A percentile compares a stretch with the other conserved stretches of the same genome.
Conservation (phyloP, 805 yeast genomes). For the Cyberlindnera lachancei region DNA sequence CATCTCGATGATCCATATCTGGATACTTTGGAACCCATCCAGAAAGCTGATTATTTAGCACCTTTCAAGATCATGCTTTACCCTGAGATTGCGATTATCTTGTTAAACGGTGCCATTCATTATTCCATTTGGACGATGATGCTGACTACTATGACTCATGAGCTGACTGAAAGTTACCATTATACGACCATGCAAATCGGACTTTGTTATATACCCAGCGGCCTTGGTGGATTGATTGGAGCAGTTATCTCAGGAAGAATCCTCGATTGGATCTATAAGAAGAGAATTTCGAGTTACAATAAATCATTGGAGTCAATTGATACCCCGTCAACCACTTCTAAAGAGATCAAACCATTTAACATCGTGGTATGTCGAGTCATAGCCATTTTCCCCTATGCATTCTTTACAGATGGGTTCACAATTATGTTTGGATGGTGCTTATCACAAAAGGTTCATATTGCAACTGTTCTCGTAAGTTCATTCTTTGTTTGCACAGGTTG, state of each 20-base stretch:
- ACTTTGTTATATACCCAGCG: conserved; percentile 66
- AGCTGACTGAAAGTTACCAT: conserved; percentile 41
- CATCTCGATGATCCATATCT: conserved; percentile 25
- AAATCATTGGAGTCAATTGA: conserved; percentile 18
- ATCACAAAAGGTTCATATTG: conserved; percentile 22
- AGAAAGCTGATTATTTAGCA: conserved; percentile 25
- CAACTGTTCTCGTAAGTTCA: conserved; percentile 36
- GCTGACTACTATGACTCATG: conserved; percentile 57
- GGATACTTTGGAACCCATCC: conserved; percentile 21
- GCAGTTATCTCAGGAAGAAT: conserved; percentile 51
- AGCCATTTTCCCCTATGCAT: conserved; percentile 36
- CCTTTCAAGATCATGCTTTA: conserved; percentile 37
- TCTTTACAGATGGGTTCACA: conserved; percentile 33
- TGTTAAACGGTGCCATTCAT: conserved; percentile 54
- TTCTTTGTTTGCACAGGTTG: conserved; percentile 53
- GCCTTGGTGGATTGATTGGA: conserved; percentile 57
- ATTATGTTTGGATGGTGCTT: conserved; percentile 72
- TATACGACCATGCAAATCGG: conserved; percentile 56
- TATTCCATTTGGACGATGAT: conserved; percentile 67
- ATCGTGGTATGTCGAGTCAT: conserved; percentile 47
- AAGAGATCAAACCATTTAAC: conserved; percentile 48
- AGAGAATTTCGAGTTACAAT: conserved; percentile 15
- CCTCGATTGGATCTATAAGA: conserved; percentile 38
- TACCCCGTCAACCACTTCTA: conserved; percentile 10
- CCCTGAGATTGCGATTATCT: conserved; percentile 37